Evolutionary conservation across 345 rosid genomes (phyloP), one percentile per base, ranked within the genome.

Genomic region (Gossypium arboreum): DNA sequence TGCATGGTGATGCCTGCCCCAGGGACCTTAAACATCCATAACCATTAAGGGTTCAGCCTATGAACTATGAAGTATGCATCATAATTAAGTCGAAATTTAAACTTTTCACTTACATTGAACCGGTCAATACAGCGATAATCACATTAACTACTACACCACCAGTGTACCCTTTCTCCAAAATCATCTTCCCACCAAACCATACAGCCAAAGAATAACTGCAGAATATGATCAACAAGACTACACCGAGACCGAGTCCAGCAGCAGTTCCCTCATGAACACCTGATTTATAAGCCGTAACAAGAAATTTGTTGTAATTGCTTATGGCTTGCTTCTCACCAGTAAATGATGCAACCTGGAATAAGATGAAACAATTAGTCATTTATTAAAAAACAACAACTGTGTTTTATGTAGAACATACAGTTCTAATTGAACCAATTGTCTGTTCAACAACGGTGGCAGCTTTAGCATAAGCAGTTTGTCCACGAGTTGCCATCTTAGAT

Each of bases 301-400:
- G 88, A 73, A 79, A 83, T 70, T 88, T 82, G 66, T 87, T 85
- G 83, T 90, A 94, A 59, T 71, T 78, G 64, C 78, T 71, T 11
- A 89, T 81, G 6, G 98, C 96, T 82, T 78, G 88, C 81, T 88
- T 88, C 84, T 94, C 97, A 71, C 97, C 97, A 0, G 97, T 94
- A 77, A 90, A 94, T 6, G 98, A 89, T 5, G 91, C 98, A 68
- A 94, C 97, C 97, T 92, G 79, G 75, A 83, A 55, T 39, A 9
- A 6, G 12, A 70, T 44, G 10, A 29, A 57, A 50, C 48, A 8
- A 71, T 41, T 22, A 6, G 45, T 12, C 67, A 68, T 22, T 54
- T 9, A 43, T 24, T 29, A 16, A 2, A 68, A 58, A 62, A 12
- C n/a, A 22, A 15, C 8, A 57, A 16, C 22, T 63, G 3, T 51